These are phyloP conservation scores for Rhododendron ovatum DNA, from an alignment of 148 eudicot genomes.

Conservation along the genomic window DNA sequence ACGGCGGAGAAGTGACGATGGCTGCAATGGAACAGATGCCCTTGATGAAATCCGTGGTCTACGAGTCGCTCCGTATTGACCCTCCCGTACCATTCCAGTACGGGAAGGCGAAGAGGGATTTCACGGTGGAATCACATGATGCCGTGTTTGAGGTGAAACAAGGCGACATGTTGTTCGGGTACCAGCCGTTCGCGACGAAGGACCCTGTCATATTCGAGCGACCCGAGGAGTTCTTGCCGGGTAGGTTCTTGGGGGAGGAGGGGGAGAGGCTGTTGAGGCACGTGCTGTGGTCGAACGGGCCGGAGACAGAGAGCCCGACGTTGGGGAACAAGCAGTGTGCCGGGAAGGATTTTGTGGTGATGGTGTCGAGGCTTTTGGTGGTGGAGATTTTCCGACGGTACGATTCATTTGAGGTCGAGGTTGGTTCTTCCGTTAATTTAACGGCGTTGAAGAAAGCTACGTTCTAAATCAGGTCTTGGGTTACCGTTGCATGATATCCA, in stretches of 20 bases:
- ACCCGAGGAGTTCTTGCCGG: conserved; percentile 68
- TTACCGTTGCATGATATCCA: too few relatives aligned
- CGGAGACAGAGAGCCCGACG: conserved; percentile 50
- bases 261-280: conserved; percentile 55
- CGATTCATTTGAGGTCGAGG: conserved; percentile 69
- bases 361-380: conserved; percentile 54
- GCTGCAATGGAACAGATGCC: conserved; percentile 63
- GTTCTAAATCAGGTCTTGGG: conserved; percentile 5
- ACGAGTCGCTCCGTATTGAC: conserved; percentile 60
- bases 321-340: conserved; percentile 67
- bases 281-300: conserved; percentile 82
- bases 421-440: conserved; percentile 34
- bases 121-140: conserved; percentile 60
- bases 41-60: conserved; percentile 68
- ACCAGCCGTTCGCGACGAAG: conserved; percentile 68
- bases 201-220: conserved; percentile 65
- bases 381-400: conserved; percentile 70
- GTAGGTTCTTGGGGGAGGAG: conserved; percentile 57
- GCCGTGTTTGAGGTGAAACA: conserved; percentile 52
- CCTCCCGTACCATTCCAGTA: conserved; percentile 71
- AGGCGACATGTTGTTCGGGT: conserved; percentile 74
- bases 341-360: conserved; percentile 72
- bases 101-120: conserved; percentile 49
- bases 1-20: conserved; percentile 58
- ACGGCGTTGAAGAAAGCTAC: conserved; percentile 59